These are phyloP conservation scores for Fraxinus sp. DNA, from an alignment of 305 asterid genomes.

Conservation along the genomic window DNA sequence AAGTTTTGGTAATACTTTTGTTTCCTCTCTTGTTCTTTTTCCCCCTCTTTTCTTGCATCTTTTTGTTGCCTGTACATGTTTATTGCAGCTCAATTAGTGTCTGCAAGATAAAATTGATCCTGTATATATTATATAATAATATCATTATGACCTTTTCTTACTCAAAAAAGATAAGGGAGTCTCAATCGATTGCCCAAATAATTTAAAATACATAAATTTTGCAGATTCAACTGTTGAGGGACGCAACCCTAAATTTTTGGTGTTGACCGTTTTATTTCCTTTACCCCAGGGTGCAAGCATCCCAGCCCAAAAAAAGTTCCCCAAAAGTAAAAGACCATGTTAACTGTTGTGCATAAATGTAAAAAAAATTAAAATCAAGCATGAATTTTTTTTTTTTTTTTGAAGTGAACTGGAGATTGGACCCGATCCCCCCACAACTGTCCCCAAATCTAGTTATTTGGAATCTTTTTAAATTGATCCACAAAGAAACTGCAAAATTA, in stretches of 20 bases:
- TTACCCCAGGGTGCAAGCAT: neutral
- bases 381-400: no score
- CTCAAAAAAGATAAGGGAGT: neutral
- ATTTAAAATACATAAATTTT: neutral
- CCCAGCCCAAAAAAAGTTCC: neutral
- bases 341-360: neutral
- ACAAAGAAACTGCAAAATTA: neutral
- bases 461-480: neutral
- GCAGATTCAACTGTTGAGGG: neutral
- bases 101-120: neutral
- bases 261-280: neutral
- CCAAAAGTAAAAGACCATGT: neutral
- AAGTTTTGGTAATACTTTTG: neutral
- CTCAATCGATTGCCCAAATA: neutral
- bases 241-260: neutral
- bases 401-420: no score
- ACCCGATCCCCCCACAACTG: no score
- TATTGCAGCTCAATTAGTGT: neutral
- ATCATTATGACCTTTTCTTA: constrained; percentile 4
- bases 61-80: neutral
- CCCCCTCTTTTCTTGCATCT: neutral
- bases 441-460: neutral
- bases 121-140: neutral
- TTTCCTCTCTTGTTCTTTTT: neutral
- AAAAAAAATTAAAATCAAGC: no score